Percentiles rank a stretch among this genome's conserved stretches.
Evolutionary conservation across 805 yeast species (phyloP).

Genomic region (Saccharomycodes ludwigii): DNA sequence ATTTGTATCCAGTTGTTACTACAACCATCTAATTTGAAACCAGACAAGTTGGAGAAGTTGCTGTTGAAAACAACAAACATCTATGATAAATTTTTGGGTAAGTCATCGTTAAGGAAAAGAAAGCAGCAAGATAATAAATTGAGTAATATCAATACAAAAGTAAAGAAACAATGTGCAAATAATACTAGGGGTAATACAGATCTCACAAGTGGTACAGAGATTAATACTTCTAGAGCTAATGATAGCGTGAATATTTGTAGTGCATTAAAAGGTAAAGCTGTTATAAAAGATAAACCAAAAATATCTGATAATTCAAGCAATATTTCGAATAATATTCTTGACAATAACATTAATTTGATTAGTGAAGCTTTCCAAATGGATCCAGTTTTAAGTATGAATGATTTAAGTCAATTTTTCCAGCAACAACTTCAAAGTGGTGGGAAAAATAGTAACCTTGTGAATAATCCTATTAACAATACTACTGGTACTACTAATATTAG

Average conservation of each 20-base stretch:
- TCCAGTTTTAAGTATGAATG: slow-evolving; percentile 20
- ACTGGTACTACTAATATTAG: background rate
- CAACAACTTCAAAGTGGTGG: no score
- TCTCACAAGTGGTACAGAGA: slow-evolving; percentile 6
- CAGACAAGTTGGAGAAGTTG: slow-evolving; percentile 19
- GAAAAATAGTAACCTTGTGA: no score
- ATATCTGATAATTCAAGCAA: slow-evolving; percentile 6
- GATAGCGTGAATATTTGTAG: background rate
- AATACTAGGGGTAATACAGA: background rate
- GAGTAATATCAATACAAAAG: background rate
- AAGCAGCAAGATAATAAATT: slow-evolving; percentile 1
- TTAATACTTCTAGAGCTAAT: background rate
- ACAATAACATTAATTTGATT: slow-evolving; percentile 10
- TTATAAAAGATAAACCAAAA: slow-evolving; percentile 1
- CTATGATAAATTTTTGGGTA: slow-evolving; percentile 19
- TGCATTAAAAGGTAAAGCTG: background rate
- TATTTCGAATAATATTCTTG: slow-evolving; percentile 2
- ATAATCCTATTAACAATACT: background rate
- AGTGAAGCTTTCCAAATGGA: slow-evolving; percentile 22
- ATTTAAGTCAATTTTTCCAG: slow-evolving; percentile 14
- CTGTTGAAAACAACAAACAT: slow-evolving; percentile 16
- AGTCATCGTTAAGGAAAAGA: slow-evolving; percentile 5
- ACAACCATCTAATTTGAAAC: slow-evolving; percentile 32
- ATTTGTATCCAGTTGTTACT: slow-evolving; percentile 48
- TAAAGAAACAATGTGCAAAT: slow-evolving; percentile 1